phyloP scores from a whole-genome alignment of 2,329 filamentous ascomycete genomes.

The Alternaria metachromatica region DNA sequence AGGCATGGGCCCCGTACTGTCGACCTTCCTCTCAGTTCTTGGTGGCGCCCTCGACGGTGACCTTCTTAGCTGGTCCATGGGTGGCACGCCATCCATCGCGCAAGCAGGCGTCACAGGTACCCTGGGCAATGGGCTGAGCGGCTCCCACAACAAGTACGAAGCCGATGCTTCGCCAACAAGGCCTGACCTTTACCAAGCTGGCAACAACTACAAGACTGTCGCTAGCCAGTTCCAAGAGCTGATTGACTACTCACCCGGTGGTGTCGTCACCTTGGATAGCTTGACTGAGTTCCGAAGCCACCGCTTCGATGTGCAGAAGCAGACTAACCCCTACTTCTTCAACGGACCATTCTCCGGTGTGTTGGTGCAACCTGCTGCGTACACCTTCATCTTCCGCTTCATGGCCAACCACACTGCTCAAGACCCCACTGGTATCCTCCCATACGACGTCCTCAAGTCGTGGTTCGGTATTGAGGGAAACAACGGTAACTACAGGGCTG shows the following conservation, averaged over 20 bases:
- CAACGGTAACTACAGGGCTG: conserved; percentile 22
- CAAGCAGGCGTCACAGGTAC: conserved; percentile 26
- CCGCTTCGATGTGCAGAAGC: conserved; percentile 27
- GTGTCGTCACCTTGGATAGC: conserved; percentile 28
- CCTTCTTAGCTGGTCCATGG: conserved; percentile 28
- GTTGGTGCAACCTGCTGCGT: conserved; percentile 34
- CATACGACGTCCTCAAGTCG: conserved; percentile 25
- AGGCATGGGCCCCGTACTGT: conserved; percentile 24
- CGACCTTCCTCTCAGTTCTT: conserved; percentile 24
- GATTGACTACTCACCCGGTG: conserved; percentile 29
- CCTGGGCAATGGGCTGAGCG: conserved; percentile 26
- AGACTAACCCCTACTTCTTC: conserved; percentile 30
- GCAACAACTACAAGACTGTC: conserved; percentile 32
- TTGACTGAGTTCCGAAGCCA: conserved; percentile 26
- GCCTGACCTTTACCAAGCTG: conserved; percentile 28
- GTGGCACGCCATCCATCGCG: conserved; percentile 27
- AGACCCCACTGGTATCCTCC: conserved; percentile 19
- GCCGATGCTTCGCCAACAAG: conserved; percentile 31
- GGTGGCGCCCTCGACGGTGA: conserved; percentile 30
- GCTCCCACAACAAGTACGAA: conserved; percentile 36
- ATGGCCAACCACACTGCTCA: conserved; percentile 34
- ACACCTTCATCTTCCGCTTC: conserved; percentile 36
- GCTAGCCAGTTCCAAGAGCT: conserved; percentile 28
- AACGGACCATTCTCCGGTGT: conserved; percentile 31
- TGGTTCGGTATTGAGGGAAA: conserved; percentile 31